Evolutionary conservation across 2,329 filamentous ascomycete species (phyloP), one percentile per base, ranked within the genome.

Genomic region (Calonectria pseudoreteaudii): DNA sequence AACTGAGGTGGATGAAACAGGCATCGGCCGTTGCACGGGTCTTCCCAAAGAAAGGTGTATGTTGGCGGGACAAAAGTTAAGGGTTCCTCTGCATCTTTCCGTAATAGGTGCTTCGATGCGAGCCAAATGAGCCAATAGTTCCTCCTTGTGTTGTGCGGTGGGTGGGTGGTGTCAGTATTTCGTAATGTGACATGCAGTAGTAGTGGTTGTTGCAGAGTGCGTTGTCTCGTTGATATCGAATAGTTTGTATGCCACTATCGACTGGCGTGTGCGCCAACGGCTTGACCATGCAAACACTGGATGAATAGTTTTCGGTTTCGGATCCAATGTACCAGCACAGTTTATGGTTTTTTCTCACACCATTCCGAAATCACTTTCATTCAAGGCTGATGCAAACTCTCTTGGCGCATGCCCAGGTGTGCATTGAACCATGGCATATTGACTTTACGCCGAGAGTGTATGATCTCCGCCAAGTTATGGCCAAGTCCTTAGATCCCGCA

Each of bases 401-500:
- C 56, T 62, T 62, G 56, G 56, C 56, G 36, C 56, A 41, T 34
- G 52, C 38, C 38, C 56, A 41, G 56, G 18, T 18, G 34, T 16
- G 10, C 36, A 16, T 26, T 26, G 31, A 26, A 18, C 34, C 56
- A 38, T 60, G 56, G 56, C 26, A 28, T 26, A 62, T 62, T 62
- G 38, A 38, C 56, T 62, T 62, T 62, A 4, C 8, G 36, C 56
- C 31, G 34, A 60, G 11, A 60, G 11, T n/a, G 34, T 28, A 16
- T 26, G 56, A 62, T 62, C 56, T 41, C 23, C 56, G 56, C 56
- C 56, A 62, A 62, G 56, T 26, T 34, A 41, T 62, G 56, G 56
- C 56, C 56, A 62, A 62, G 56, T 38, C 56, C 23, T 62, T 62
- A 62, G 56, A 38, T 62, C 56, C 56, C 56, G 56, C 38, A 62